Conservation (phyloP, 805 yeast species). For the Candida peoriensis region DNA sequence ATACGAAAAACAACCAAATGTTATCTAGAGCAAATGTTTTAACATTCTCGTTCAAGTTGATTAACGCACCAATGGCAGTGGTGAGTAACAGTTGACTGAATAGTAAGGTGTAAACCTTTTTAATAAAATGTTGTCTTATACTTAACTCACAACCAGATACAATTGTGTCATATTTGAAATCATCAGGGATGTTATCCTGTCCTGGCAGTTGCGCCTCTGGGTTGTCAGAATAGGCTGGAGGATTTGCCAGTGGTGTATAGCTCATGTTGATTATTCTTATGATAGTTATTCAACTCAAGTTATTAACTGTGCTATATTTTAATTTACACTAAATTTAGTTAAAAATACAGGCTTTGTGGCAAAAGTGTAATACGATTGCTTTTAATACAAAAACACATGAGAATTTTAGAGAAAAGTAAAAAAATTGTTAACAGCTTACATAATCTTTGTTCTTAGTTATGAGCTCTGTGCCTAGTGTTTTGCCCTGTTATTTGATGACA, state of each 20-base stretch:
- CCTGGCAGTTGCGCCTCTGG: conserved; percentile 3
- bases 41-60: conserved; percentile 40
- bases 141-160: conserved; percentile 76
- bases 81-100: conserved; percentile 61
- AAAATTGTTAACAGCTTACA: too few relatives aligned
- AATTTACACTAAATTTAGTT: too few relatives aligned
- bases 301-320: too few relatives aligned
- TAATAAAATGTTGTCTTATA: conserved; percentile 67
- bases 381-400: too few relatives aligned
- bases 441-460: too few relatives aligned
- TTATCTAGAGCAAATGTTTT: conserved; percentile 53
- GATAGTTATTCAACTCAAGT: too few relatives aligned
- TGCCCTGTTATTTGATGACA: too few relatives aligned
- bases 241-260: conserved; percentile 21
- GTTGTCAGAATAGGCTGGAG: conserved; percentile 23
- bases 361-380: too few relatives aligned
- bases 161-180: conserved; percentile 74
- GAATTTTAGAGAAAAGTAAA: too few relatives aligned
- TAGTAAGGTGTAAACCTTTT: conserved; percentile 74
- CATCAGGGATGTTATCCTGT: conserved; percentile 46
- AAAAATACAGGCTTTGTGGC: too few relatives aligned
- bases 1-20: conserved; percentile 52
- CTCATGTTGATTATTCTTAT: conserved; percentile 12
- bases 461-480: too few relatives aligned
- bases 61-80: conserved; percentile 47